Percentiles rank a stretch among this genome's conserved stretches.
Conservation (phyloP, 2,329 filamentous ascomycete genomes). For the Tolypocladium inflatum region DNA sequence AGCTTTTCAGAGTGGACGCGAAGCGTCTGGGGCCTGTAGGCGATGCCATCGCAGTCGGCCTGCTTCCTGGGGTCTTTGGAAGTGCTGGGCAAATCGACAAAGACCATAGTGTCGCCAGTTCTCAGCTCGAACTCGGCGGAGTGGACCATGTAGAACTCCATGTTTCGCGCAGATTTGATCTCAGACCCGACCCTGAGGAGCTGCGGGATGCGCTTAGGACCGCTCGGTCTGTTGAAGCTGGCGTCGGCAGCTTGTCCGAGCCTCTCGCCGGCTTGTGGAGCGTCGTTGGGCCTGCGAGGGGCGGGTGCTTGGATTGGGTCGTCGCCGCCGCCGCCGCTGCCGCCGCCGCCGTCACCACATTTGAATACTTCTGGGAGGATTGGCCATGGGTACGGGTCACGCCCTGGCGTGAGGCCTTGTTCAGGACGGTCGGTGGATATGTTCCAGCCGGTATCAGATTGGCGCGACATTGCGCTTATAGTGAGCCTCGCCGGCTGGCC, state of each 20-base stretch:
- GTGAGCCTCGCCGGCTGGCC: neutral
- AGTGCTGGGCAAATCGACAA: slow-evolving; percentile 27
- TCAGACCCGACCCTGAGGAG: neutral
- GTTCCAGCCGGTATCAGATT: neutral
- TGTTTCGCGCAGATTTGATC: slow-evolving; percentile 11
- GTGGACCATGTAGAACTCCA: slow-evolving; percentile 18
- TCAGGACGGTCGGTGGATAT: neutral
- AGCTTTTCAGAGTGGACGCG: slow-evolving; percentile 38
- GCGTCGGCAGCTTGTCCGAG: neutral
- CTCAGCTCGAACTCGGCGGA: slow-evolving; percentile 14
- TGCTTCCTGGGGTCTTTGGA: slow-evolving; percentile 7
- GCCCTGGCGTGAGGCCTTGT: neutral
- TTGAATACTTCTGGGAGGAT: neutral
- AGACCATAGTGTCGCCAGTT: slow-evolving; percentile 33
- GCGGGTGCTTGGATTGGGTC: neutral
- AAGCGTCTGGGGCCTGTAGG: slow-evolving; percentile 25
- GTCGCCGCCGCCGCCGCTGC: no score
- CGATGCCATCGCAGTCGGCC: slow-evolving; percentile 24
- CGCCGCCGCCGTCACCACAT: neutral
- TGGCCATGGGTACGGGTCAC: neutral
- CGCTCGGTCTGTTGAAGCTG: neutral
- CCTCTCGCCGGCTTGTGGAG: neutral
- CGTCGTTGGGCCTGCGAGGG: neutral
- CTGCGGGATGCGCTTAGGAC: neutral
- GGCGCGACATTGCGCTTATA: neutral